Percentiles rank a stretch among this genome's conserved stretches.
Evolutionary conservation across 768 basidiomycete genomes (phyloP).

Genomic region (Lactifluus rugatus): DNA sequence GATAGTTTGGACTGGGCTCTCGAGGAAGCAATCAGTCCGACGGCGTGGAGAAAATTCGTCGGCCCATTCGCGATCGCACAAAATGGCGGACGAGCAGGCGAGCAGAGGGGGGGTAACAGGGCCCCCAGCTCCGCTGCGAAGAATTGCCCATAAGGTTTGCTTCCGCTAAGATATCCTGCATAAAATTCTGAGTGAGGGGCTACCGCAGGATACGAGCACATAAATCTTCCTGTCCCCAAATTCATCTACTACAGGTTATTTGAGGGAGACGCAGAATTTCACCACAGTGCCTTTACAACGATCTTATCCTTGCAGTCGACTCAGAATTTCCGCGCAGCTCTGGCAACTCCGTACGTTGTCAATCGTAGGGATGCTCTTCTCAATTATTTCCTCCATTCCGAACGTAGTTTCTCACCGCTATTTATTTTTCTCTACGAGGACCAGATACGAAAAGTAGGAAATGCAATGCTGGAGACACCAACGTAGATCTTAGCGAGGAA

Average conservation of each 20-base stretch:
- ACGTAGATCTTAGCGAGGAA: slow-evolving; percentile 11
- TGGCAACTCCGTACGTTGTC: not conserved
- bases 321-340: not conserved
- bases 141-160: slow-evolving; percentile 27
- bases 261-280: not conserved
- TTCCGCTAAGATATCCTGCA: slow-evolving; percentile 25
- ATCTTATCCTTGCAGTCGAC: not conserved
- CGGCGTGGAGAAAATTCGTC: slow-evolving; percentile 1
- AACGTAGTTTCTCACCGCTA: not conserved
- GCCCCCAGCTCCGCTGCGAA: slow-evolving; percentile 11
- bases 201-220: slow-evolving; percentile 8
- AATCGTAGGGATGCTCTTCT: not conserved
- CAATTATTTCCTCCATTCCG: not conserved
- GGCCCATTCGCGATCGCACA: slow-evolving; percentile 11
- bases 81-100: slow-evolving; percentile 1
- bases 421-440: not conserved
- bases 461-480: not conserved
- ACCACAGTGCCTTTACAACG: not conserved
- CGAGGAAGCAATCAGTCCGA: slow-evolving; percentile 15
- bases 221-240: not conserved
- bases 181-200: slow-evolving; percentile 22
- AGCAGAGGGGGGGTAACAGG: slow-evolving; percentile 15
- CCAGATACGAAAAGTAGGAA: not conserved
- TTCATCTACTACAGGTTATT: not conserved
- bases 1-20: slow-evolving; percentile 6